phyloP scores from a whole-genome alignment of 129 eudicot genomes.

The Escallonia rubra region DNA sequence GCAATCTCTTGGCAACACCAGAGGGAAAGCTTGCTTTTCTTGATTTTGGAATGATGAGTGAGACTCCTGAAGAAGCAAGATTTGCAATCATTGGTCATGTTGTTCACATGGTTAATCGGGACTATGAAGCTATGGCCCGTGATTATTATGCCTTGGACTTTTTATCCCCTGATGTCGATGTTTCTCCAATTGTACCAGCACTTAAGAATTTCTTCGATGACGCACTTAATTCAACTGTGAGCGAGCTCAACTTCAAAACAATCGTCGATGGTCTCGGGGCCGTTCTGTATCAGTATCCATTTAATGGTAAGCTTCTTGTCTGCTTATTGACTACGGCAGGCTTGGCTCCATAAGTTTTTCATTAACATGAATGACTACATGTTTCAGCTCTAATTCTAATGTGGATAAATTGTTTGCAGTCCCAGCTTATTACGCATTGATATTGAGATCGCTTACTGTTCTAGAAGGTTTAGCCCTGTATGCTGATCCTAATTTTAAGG shows the following conservation, averaged over 20 bases:
- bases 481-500: conserved; percentile 97
- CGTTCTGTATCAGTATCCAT: conserved; percentile 85
- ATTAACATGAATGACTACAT: background rate
- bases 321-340: background rate
- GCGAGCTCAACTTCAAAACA: conserved; percentile 92
- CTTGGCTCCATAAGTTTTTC: background rate
- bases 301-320: conserved; percentile 53
- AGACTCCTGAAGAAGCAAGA: conserved; percentile 93
- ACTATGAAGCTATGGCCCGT: conserved; percentile 98
- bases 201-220: conserved; percentile 83
- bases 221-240: conserved; percentile 83
- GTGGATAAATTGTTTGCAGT: conserved; percentile 36
- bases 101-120: conserved; percentile 97
- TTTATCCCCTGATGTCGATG: conserved; percentile 85
- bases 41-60: conserved; percentile 99
- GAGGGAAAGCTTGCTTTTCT: conserved; percentile 97
- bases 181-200: conserved; percentile 92
- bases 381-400: conserved; percentile 6
- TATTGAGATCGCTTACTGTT: conserved; percentile 94
- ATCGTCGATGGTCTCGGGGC: conserved; percentile 91
- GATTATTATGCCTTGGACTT: conserved; percentile 87
- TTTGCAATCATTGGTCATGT: conserved; percentile 98
- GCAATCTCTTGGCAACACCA: conserved; percentile 87
- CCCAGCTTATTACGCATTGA: conserved; percentile 91
- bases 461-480: conserved; percentile 93